phyloP scores from a whole-genome alignment of 2,329 filamentous ascomycete genomes.

The Huntiella bhutanensis region DNA sequence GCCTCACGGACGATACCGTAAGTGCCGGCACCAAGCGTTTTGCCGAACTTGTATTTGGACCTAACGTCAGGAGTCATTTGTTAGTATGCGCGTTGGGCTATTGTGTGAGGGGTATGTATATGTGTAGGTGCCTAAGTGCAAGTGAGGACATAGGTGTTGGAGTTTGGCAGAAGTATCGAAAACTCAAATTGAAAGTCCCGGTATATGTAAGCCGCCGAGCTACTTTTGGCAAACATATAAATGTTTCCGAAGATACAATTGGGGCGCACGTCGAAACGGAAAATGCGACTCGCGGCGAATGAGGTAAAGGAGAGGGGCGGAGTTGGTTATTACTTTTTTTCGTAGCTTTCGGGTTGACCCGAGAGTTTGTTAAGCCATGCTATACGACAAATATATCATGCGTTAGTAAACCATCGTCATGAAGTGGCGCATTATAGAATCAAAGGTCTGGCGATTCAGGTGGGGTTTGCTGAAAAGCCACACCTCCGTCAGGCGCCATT shows the following conservation, averaged over 20 bases:
- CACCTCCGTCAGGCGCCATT: too few species aligned
- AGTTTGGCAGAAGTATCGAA: too few species aligned
- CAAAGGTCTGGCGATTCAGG: too few species aligned
- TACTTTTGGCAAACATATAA: neutral
- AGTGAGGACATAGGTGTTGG: too few species aligned
- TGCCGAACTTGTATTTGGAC: constrained; percentile 76
- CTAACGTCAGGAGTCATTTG: constrained; percentile 25
- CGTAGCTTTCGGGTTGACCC: constrained; percentile 93
- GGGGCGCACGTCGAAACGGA: neutral
- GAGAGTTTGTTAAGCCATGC: constrained; percentile 70
- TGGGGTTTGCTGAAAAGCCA: too few species aligned
- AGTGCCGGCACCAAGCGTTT: constrained; percentile 85
- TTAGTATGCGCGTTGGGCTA: constrained; percentile 5
- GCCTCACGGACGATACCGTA: constrained; percentile 97
- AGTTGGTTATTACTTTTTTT: constrained; percentile 59
- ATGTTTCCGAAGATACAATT: constrained; percentile 10
- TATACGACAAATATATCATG: constrained; percentile 8
- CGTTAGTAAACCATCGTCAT: constrained; percentile 5
- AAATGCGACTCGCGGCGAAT: neutral
- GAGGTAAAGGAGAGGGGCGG: constrained; percentile 2
- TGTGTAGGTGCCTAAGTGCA: too few species aligned
- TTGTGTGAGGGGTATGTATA: neutral
- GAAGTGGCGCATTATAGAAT: neutral
- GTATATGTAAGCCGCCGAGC: too few species aligned
- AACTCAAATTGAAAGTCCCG: too few species aligned